Percentiles rank a stretch among this genome's conserved stretches.
Conservation (phyloP, 2,329 filamentous ascomycete species). For the Botrytis galanthina region DNA sequence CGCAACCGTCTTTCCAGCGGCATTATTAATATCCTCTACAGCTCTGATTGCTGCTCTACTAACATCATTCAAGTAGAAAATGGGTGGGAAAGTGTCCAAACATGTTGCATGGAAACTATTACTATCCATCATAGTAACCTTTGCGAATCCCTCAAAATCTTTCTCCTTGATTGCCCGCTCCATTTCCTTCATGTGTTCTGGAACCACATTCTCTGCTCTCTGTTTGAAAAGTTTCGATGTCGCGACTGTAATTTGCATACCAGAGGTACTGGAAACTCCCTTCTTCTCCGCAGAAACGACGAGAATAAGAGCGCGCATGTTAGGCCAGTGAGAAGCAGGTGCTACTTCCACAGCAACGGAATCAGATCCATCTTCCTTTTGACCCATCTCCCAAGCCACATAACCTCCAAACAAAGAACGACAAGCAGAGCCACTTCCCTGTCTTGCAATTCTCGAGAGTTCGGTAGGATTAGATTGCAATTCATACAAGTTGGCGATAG, state of each 20-base stretch:
- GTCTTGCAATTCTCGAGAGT: slow-evolving; percentile 83
- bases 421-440: slow-evolving; percentile 93
- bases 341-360: slow-evolving; percentile 87
- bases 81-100: slow-evolving; percentile 92
- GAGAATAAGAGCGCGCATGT: slow-evolving; percentile 88
- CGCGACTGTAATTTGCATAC: slow-evolving; percentile 95
- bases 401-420: slow-evolving; percentile 92
- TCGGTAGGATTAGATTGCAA: slow-evolving; percentile 78
- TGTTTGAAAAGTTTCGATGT: slow-evolving; percentile 85
- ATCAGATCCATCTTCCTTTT: slow-evolving; percentile 74
- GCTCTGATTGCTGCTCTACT: slow-evolving; percentile 82
- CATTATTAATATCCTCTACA: slow-evolving; percentile 83
- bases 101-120: slow-evolving; percentile 97
- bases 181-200: slow-evolving; percentile 79
- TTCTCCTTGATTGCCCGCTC: slow-evolving; percentile 72
- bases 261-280: slow-evolving; percentile 85
- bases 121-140: slow-evolving; percentile 92
- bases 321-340: slow-evolving; percentile 86
- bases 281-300: slow-evolving; percentile 95
- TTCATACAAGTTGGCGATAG: slow-evolving; percentile 88
- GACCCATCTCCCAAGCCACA: slow-evolving; percentile 88
- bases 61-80: slow-evolving; percentile 98
- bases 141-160: slow-evolving; percentile 84
- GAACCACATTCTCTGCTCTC: slow-evolving; percentile 74
- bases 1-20: slow-evolving; percentile 74